Evolutionary conservation across 768 basidiomycete genomes (phyloP), one percentile per base, ranked within the genome.

Genomic region (Lactarius deliciosus): DNA sequence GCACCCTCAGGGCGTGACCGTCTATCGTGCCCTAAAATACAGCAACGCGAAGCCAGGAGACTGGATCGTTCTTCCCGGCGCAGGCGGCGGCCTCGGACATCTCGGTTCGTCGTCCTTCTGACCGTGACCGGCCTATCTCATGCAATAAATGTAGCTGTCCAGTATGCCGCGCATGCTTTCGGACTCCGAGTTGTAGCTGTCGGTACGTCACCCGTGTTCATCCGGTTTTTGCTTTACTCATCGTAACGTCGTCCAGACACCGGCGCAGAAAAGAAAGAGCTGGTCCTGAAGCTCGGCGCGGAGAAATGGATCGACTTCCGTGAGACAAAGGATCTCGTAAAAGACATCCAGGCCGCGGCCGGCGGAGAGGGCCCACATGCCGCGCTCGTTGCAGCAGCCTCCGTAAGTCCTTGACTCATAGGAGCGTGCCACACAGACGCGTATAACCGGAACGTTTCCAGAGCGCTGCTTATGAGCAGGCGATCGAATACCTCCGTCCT

Each of bases 21-120:
- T 91, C 1, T 96, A 93, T 73, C 88, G 91, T 65, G 94, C 92
- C 0, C 78, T 96, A 71, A 95, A 94, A 76, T 82, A 89, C 74
- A 83, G 85, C 60, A 78, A 83, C 62, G 81, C 86, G 8, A 80
- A 76, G 34, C 82, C 86, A 9, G 90, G 92, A 36, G 86, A 96
- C 63, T 91, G 86, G 85, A 79, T 92, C 66, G 88, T 86, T 25
- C 78, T 94, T 57, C 86, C 89, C 13, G 91, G 91, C 54, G 91
- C 90, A 2, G 91, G 90, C 4, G 90, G 90, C 64, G 91, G 92
- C 16, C 86, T 94, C 38, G 93, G 92, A 9, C 90, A 93, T 77
- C 82, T 96, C 36, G 90, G 84, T 86, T 63, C 34, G 74, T 54
- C 20, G 3, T 20, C 10, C 34, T 36, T 30, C 30, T 47, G 11